These are phyloP conservation scores for Obelidium mucronatum DNA, from an alignment of 192 early-diverging fungal genomes.

Conservation along the genomic window DNA sequence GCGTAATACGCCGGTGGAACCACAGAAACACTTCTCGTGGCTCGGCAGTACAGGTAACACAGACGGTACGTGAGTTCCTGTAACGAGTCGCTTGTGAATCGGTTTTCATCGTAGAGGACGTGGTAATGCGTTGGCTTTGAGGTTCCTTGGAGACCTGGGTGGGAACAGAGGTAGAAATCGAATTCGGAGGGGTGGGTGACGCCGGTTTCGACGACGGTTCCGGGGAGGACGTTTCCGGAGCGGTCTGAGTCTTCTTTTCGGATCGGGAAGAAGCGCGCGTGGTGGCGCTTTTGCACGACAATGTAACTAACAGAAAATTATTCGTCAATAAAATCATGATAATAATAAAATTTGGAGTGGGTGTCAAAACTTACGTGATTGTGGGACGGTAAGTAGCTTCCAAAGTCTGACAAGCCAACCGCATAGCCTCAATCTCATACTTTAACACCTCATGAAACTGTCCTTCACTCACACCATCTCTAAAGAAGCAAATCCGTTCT, in stretches of 20 bases:
- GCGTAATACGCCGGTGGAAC: conserved; percentile 94
- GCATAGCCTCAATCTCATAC: conserved; percentile 78
- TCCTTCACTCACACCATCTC: conserved; percentile 85
- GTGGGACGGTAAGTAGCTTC: conserved; percentile 76
- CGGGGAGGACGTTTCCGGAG: conserved; percentile 64
- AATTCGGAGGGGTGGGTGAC: conserved; percentile 65
- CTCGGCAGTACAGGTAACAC: conserved; percentile 89
- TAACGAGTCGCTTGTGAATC: conserved; percentile 77
- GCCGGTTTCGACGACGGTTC: conserved; percentile 63
- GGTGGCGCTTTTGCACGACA: conserved; percentile 90
- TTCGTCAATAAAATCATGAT: too few species aligned
- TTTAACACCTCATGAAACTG: conserved; percentile 82
- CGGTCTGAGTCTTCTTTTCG: conserved; percentile 62
- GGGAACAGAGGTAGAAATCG: conserved; percentile 82
- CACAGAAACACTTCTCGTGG: conserved; percentile 87
- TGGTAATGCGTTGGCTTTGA: conserved; percentile 93
- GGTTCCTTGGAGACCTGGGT: conserved; percentile 91
- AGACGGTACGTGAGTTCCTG: conserved; percentile 88
- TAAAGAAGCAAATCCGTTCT: conserved; percentile 66
- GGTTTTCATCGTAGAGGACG: conserved; percentile 87
- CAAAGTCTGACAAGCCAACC: conserved; percentile 63
- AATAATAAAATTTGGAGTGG: too few species aligned
- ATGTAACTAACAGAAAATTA: too few species aligned
- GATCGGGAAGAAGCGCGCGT: conserved; percentile 75
- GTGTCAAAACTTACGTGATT: too few species aligned